Evolutionary conservation across 345 rosid genomes (phyloP), one percentile per base, ranked within the genome.

Genomic region (Leavenworthia alabamica): DNA sequence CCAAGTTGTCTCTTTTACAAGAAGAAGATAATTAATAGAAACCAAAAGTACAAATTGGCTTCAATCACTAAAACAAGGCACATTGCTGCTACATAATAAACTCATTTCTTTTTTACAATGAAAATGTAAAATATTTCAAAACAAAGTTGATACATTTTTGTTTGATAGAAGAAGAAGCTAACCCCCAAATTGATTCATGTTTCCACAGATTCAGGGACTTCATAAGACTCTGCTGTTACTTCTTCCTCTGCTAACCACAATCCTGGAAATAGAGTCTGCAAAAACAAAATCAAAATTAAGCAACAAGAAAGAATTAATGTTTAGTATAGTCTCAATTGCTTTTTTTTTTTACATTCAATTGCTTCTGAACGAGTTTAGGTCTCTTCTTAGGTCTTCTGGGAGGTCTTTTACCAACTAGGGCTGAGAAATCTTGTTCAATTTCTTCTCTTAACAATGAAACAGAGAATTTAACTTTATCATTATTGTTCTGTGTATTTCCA

Each of bases 301-400:
- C 31, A 55, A 43, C n/a, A 72, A 16, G 31, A 15, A n/a, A 19
- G 31, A 15, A 51, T 6, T 3, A 9, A 28, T 23, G 35, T n/a
- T n/a, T n/a, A n/a, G n/a, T n/a, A 22, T 41, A 16, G 54, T 14
- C 0, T 28, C 1, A 70, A 36, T 42, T 36, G n/a, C 1, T 23
- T 15, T 1, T 41, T 5, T 31, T 17, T 11, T 12, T 77, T 77
- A 83, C 95, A 70, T 85, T 85, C 77, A 85, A 48, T 57, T 81
- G 80, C 70, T 77, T 85, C 80, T 85, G 91, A 39, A 80, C 80
- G 10, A 54, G 13, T 23, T 82, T 72, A 7, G 80, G 75, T 58
- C 95, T 73, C 80, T 85, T 87, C 83, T 83, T 87, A 7, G 89
- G 89, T 67, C 84, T 62, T 32, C 87, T 64, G 2, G 82, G 70